Base-by-base conservation (phyloP, 306 rosid species). In the Rosa chinensis region DNA sequence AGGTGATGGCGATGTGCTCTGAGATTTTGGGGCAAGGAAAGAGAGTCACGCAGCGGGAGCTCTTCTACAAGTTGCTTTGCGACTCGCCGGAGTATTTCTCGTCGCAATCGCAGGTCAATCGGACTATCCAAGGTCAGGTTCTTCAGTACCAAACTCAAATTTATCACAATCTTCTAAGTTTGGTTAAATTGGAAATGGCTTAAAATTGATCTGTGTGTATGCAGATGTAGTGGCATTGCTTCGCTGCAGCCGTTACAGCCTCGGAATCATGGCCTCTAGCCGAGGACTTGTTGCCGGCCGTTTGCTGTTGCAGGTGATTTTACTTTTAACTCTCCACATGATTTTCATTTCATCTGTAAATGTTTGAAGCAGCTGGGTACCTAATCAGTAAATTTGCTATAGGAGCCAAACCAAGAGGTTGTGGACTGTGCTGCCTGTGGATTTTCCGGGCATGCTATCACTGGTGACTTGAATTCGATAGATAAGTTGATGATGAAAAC, bases 261-360 rank as follows among this genome's bases (percentile, higher is more conserved):
- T 95, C 69, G 97, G 99, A 86, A 87, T 95, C 83, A 91, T 95
- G 97, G 98, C 99, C 18, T 95, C 98, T 44, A 88, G 98, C 83
- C 82, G 94, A 74, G 97, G 99, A 83, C 92, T 93, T 62, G 70
- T 92, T 13, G 90, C 93, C 8, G 98, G 99, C 74, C 96, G 98
- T 74, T 75, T 93, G 76, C 76, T 82, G 80, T 82, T 91, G 83
- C 90, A 90, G 93, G 98, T 28, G 77, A 37, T 40, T 39, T 16
- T 45, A 28, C 0, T 48, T 32, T 4, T 2, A 71, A 14, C 25
- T 20, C 8, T 55, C 1, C 21, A 21, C 64, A 58, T 8, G 35
- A 4, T 10, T 58, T 10, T 58, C 14, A 58, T 58, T 21, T 61
- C 39, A 23, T 12, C 21, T 47, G 42, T 32, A 8, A 13, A 72